phyloP scores from a whole-genome alignment of 1,139 yeast genomes.

The Zygoascus sp. region DNA sequence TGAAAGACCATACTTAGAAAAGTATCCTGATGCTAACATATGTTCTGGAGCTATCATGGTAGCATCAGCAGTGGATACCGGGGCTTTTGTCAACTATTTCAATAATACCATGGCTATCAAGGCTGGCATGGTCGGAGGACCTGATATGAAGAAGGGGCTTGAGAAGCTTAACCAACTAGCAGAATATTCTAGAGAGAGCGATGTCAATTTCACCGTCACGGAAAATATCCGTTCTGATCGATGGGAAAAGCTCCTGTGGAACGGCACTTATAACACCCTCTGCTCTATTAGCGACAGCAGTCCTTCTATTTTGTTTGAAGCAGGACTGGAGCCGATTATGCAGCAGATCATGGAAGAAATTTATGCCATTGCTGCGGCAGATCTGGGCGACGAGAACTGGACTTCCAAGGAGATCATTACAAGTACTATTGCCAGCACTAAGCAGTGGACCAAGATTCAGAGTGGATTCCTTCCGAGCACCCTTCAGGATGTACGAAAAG shows the following conservation, averaged over 20 bases:
- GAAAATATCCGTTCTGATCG: conserved; percentile 18
- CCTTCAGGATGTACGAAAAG: conserved; percentile 26
- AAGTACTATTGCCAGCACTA: conserved; percentile 17
- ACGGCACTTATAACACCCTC: conserved; percentile 25
- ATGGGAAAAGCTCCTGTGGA: conserved; percentile 27
- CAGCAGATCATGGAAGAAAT: conserved; percentile 21
- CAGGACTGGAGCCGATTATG: conserved; percentile 16
- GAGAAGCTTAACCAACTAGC: conserved; percentile 12
- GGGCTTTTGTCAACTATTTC: conserved; percentile 15
- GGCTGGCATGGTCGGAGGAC: conserved; percentile 19
- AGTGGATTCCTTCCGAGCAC: conserved; percentile 25
- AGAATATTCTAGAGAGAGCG: conserved; percentile 15
- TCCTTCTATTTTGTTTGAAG: conserved; percentile 16
- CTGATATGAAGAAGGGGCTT: conserved; percentile 6
- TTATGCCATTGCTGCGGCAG: conserved; percentile 20
- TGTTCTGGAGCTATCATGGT: conserved; percentile 23
- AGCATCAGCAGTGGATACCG: conserved; percentile 18
- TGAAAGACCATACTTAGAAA: conserved; percentile 22
- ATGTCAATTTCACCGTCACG: conserved; percentile 13
- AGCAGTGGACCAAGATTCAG: conserved; percentile 7
- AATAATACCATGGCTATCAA: conserved; percentile 13
- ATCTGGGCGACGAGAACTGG: conserved; percentile 21
- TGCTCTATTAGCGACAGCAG: conserved; percentile 21
- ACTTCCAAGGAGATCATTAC: conserved; percentile 14
- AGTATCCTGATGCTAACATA: conserved; percentile 20